Evolutionary conservation across 768 basidiomycete species (phyloP), one percentile per base, ranked within the genome.

Genomic region (Russula griseocarnosa): DNA sequence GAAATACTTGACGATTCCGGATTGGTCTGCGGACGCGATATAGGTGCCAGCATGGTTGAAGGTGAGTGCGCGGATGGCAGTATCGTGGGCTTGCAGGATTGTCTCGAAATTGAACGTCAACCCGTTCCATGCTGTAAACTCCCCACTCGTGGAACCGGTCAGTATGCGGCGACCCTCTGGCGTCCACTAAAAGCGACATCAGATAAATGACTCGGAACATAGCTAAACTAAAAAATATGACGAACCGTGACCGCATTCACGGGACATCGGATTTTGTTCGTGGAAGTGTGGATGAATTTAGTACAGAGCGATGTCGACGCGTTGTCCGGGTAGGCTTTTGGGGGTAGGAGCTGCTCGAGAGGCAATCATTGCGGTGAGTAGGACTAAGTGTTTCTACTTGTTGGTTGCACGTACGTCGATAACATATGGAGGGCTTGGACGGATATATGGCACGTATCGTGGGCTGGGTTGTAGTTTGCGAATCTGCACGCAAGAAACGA

Each of bases 51-150:
- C 91, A 69, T 97, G 93, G 0, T 92, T 92, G 76, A 95, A 99
- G 18, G 83, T 77, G 73, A 98, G 84, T 0, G 93, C 83, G 44
- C 95, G 93, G 61, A 99, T 91, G 44, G 94, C 90, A 2, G 89
- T 87, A 72, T 99, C 97, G 75, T 99, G 97, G 1, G 95, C 96
- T 76, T 98, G 96, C n/a, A 98, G 83, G 69, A 99, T 98, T 0
- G 96, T 97, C 75, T 99, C 97, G 72, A 98, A 99, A 77, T 98
- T 99, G 85, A 98, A 99, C 0, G 97, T 98, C 26, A 96, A 81
- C 30, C 96, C 96, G 69, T 99, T 99, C 97, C 97, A 98, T 7
- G 98, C 83, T 1, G 96, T 98, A 76, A 99, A 98, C 76, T 98
- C 97, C 53, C 97, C 97, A 66, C 90, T 93, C 24, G 94, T 94